These are phyloP conservation scores for Chaetomidium leptoderma DNA, from an alignment of 495 filamentous ascomycete species.

Conservation along the genomic window DNA sequence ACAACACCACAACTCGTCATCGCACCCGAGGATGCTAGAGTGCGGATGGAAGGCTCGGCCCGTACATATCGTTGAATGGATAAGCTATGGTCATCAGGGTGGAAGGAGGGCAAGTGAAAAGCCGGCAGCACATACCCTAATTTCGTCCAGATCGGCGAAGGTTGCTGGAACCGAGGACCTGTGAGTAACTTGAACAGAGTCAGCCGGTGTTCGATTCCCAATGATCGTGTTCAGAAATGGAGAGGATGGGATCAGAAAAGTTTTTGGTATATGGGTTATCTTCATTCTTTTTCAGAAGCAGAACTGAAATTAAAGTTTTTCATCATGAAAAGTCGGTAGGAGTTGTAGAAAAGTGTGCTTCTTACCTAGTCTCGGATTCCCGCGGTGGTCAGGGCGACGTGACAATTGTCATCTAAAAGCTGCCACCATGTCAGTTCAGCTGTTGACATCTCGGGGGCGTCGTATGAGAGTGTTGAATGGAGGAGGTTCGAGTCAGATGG, in stretches of 20 bases:
- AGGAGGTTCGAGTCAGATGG: constrained; percentile 73
- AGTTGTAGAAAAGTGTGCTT: neutral
- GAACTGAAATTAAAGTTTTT: constrained; percentile 78
- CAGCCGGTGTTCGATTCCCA: constrained; percentile 16
- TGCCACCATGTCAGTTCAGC: constrained; percentile 10
- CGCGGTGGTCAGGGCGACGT: neutral
- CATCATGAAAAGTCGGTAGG: constrained; percentile 59
- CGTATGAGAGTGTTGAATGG: neutral
- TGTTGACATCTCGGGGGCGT: neutral
- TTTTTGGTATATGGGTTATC: constrained; percentile 79
- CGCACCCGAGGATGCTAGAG: constrained; percentile 59
- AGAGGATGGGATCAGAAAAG: constrained; percentile 40
- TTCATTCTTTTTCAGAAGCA: constrained; percentile 85
- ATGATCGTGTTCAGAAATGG: constrained; percentile 4
- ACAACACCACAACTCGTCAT: constrained; percentile 92
- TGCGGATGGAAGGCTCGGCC: constrained; percentile 75
- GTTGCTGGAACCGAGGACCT: too few relatives aligned
- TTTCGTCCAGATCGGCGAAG: neutral
- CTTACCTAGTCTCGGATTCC: constrained; percentile 20
- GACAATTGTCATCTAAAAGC: neutral
- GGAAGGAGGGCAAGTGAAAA: constrained; percentile 11
- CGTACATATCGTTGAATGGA: constrained; percentile 94
- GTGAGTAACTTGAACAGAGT: constrained; percentile 12
- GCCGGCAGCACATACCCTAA: constrained; percentile 4
- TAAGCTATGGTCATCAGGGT: constrained; percentile 95